These are phyloP conservation scores for Aegilops speltoides DNA, from an alignment of 176 grass and related monocot genomes.

Conservation along the genomic window DNA sequence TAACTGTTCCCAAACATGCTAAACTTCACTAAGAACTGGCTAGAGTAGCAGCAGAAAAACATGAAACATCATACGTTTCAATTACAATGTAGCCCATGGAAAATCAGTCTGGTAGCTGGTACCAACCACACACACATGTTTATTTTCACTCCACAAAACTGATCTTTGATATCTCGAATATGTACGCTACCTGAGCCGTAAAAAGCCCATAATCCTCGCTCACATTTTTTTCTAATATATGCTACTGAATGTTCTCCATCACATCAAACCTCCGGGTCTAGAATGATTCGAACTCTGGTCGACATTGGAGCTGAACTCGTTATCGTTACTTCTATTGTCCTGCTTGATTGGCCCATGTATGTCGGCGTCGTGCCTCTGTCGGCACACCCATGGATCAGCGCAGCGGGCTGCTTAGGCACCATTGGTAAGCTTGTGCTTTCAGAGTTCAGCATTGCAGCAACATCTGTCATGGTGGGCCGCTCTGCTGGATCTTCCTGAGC, in stretches of 20 bases:
- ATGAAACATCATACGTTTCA: not conserved
- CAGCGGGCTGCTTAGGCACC: slow-evolving; percentile 27
- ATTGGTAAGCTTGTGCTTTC: slow-evolving; percentile 10
- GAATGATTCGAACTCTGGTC: slow-evolving; percentile 34
- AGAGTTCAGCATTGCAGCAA: slow-evolving; percentile 36
- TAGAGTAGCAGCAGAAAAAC: not conserved
- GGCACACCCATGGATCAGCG: not conserved
- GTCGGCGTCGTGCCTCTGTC: not conserved
- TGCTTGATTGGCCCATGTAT: slow-evolving; percentile 17
- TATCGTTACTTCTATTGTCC: slow-evolving; percentile 43
- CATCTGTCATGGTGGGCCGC: slow-evolving; percentile 39
- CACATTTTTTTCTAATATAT: not conserved
- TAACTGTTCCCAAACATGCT: too few species aligned
- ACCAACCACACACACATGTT: not conserved
- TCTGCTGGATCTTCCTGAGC: slow-evolving; percentile 50
- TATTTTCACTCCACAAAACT: not conserved
- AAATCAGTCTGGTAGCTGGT: not conserved
- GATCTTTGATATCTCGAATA: not conserved
- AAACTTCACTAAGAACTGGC: too few species aligned
- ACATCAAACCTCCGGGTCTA: slow-evolving; percentile 26
- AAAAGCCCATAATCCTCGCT: not conserved
- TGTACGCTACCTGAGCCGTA: not conserved
- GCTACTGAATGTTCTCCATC: not conserved
- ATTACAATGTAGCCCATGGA: not conserved
- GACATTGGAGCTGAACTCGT: slow-evolving; percentile 33